Conservation (phyloP, 352 stramenopile species). For the Phytophthora pistaciae region DNA sequence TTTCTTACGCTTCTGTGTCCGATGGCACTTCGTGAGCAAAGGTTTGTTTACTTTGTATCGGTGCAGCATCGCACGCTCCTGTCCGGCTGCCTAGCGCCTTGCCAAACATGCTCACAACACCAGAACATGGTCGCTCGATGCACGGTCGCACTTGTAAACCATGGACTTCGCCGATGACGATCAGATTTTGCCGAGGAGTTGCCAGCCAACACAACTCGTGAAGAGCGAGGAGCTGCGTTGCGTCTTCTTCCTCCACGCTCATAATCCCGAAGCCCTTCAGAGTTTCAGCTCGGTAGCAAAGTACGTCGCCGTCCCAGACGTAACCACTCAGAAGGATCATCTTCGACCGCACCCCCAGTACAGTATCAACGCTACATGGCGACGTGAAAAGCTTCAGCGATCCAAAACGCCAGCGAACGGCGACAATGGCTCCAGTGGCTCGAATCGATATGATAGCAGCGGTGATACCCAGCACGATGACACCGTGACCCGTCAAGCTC, state of each 20-base stretch:
- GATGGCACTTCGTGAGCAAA: neutral
- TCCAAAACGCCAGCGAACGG: constrained; percentile 4
- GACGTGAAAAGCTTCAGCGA: constrained; percentile 1
- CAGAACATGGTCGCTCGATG: constrained; percentile 1
- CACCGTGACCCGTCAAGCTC: constrained; percentile 14
- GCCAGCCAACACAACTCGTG: constrained; percentile 2
- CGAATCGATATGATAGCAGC: constrained; percentile 17
- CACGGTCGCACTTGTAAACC: neutral
- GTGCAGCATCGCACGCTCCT: neutral
- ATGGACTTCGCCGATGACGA: neutral
- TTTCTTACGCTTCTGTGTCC: too few relatives aligned
- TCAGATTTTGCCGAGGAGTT: constrained; percentile 13
- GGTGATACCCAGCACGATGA: constrained; percentile 23
- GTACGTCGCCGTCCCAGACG: neutral
- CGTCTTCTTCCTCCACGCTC: constrained; percentile 11
- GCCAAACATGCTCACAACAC: constrained; percentile 3
- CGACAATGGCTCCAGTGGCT: constrained; percentile 7
- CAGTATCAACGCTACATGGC: constrained; percentile 12
- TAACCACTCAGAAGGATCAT: constrained; percentile 12
- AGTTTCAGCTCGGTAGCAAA: constrained; percentile 5
- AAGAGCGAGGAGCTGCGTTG: neutral
- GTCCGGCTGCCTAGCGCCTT: neutral
- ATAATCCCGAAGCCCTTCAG: constrained; percentile 12
- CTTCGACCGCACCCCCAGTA: constrained; percentile 11
- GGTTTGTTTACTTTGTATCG: neutral